Base-by-base conservation (phyloP, 23 red algal species). In the Gracilaria gracilis region DNA sequence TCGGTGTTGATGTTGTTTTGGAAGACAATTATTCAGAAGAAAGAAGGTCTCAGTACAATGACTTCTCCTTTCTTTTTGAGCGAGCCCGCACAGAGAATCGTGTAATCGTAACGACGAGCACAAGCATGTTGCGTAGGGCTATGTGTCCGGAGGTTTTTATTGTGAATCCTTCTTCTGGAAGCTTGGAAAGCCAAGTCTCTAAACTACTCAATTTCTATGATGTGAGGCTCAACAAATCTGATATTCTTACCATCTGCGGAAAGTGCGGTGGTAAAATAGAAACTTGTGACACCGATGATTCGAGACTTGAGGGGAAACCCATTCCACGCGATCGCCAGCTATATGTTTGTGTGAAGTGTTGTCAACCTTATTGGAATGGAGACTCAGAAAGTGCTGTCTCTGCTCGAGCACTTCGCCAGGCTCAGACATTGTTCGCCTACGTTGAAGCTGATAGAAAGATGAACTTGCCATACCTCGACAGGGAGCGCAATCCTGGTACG, bases 221-320 rank as follows among this genome's bases (percentile, higher is more conserved):
- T 5, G 61, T 87, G 12, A 33, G 59, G 32, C 66, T 87, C 28
- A 87, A 87, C 25, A 73, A 72, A 36, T 48, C 83, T 17, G 64
- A 73, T 47, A 54, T 87, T 54, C 23, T 87, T 6, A 65, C 32
- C 38, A 72, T 72, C 16, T 87, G 83, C 67, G 83, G 61, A 73
- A 87, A 87, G n/a, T 87, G 83, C 38, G 83, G 83, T 51, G 83
- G 83, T 6, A 46, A 27, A 25, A 87, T 87, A 54, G 67, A 71
- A 28, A 87, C 42, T n/a, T 74, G 65, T 21, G 62, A 47, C 12
- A 13, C 21, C 0, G 47, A 74, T 11, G 83, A 87, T 48, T 27
- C 38, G 15, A 71, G 83, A 55, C 67, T 87, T 23, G 67, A 87
- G 36, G 83, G 66, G 29, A 69, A 36, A 71, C 34, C 49, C 32